Evolutionary conservation across 2,329 filamentous ascomycete genomes (phyloP).

Genomic region (Phaeosphaeriaceae sp.): DNA sequence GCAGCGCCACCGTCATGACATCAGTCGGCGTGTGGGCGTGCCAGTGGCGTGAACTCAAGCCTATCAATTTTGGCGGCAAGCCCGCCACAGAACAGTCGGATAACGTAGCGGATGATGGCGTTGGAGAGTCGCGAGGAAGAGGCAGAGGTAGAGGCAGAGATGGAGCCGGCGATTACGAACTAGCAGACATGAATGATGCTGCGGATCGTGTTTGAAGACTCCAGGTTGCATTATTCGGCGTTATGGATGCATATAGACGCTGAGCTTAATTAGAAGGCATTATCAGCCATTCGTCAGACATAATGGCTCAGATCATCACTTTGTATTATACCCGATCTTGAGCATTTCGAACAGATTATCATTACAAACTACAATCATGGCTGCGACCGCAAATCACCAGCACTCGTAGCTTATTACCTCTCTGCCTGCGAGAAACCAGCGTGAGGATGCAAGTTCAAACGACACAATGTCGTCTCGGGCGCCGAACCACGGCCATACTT

Average conservation of each 20-base stretch:
- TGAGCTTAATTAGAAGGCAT: background rate
- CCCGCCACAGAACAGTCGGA: slow-evolving; percentile 29
- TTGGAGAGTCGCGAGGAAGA: slow-evolving; percentile 49
- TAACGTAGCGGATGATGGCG: slow-evolving; percentile 40
- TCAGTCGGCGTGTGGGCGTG: slow-evolving; percentile 88
- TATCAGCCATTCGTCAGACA: background rate
- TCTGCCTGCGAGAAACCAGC: slow-evolving; percentile 41
- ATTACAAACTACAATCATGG: background rate
- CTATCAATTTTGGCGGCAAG: slow-evolving; percentile 82
- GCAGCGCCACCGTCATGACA: slow-evolving; percentile 69
- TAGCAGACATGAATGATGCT: slow-evolving; percentile 54
- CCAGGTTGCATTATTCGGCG: slow-evolving; percentile 39
- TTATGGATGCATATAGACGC: slow-evolving; percentile 21
- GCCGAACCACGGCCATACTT: slow-evolving; percentile 36
- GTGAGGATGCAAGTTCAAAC: slow-evolving; percentile 34
- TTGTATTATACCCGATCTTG: slow-evolving; percentile 24
- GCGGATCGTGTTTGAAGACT: slow-evolving; percentile 44
- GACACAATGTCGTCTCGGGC: slow-evolving; percentile 40
- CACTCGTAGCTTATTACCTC: slow-evolving; percentile 49
- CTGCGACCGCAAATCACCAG: slow-evolving; percentile 15
- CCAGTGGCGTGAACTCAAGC: slow-evolving; percentile 85
- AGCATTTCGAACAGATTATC: background rate
- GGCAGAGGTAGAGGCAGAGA: slow-evolving; percentile 53
- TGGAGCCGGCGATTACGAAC: slow-evolving; percentile 58
- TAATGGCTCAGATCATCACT: background rate